Conservation (phyloP, 129 eudicot genomes). For the Escallonia rubra region DNA sequence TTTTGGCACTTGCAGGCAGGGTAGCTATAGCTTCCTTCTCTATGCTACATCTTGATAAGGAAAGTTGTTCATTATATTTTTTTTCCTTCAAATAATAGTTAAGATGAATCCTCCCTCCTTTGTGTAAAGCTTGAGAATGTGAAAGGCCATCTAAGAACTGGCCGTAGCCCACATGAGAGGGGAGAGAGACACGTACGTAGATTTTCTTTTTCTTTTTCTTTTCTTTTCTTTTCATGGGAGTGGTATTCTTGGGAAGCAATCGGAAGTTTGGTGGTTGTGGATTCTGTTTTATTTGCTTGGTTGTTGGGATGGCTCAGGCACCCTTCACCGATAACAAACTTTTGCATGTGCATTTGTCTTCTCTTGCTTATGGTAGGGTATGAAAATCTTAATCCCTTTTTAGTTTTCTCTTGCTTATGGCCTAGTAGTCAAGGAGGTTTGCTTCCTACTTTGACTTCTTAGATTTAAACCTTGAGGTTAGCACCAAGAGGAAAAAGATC, state of each 20-base stretch:
- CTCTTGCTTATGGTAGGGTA: slow-evolving; percentile 1
- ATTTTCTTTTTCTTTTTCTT: not conserved
- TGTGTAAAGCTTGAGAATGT: not conserved
- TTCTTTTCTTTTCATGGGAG: not conserved
- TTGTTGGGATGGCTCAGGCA: slow-evolving; percentile 2
- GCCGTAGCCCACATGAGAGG: not conserved
- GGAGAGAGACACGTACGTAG: not conserved
- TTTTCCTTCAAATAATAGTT: not conserved
- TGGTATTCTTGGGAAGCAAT: not conserved
- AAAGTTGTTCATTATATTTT: not conserved
- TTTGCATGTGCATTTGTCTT: slow-evolving; percentile 3
- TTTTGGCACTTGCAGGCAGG: no score
- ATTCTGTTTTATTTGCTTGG: not conserved
- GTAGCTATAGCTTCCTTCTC: not conserved
- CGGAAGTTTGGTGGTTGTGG: not conserved
- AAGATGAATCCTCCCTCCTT: slow-evolving; percentile 1
- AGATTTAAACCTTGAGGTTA: no score
- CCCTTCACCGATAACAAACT: slow-evolving; percentile 6
- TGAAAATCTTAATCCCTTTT: slow-evolving; percentile 5
- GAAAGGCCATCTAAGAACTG: not conserved
- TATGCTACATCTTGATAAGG: no score
- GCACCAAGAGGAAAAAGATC: no score
- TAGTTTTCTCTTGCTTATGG: not conserved
- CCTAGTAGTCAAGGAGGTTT: no score
- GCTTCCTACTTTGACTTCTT: no score